Evolutionary conservation across 805 yeast genomes (phyloP).

Genomic region (Myxozyma neotropica): DNA sequence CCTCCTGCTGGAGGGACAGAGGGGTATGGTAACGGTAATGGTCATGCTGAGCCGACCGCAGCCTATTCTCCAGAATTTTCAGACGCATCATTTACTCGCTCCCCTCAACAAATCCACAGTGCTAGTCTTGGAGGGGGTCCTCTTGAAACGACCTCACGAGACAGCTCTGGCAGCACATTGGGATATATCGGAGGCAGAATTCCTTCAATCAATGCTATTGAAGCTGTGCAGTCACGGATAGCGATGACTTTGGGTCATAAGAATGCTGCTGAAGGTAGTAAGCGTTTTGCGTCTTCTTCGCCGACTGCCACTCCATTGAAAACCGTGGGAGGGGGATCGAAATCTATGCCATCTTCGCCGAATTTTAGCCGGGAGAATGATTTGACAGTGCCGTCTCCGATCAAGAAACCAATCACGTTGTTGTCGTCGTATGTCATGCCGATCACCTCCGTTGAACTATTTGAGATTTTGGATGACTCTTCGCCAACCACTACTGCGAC

Average conservation of each 20-base stretch:
- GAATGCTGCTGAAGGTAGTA: not conserved
- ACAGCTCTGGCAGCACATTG: not conserved
- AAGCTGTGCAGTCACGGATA: slow-evolving; percentile 31
- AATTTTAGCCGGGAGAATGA: not conserved
- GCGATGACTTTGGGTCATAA: slow-evolving; percentile 27
- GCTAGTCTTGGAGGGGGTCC: slow-evolving; percentile 12
- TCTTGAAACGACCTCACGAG: slow-evolving; percentile 2
- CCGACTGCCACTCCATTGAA: not conserved
- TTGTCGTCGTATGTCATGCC: not conserved
- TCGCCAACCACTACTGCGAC: not conserved
- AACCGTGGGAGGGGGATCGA: not conserved
- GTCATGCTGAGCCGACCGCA: slow-evolving; percentile 10
- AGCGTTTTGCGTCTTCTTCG: not conserved
- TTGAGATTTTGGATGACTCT: slow-evolving; percentile 3
- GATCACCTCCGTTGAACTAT: slow-evolving; percentile 1
- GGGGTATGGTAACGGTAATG: slow-evolving; percentile 7
- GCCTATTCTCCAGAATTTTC: slow-evolving; percentile 1
- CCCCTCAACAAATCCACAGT: slow-evolving; percentile 9
- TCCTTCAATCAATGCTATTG: slow-evolving; percentile 30
- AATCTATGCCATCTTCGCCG: not conserved
- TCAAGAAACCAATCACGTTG: slow-evolving; percentile 2
- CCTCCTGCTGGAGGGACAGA: slow-evolving; percentile 19
- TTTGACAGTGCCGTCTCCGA: not conserved
- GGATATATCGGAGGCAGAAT: slow-evolving; percentile 19
- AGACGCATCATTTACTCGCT: not conserved